Evolutionary conservation across 2,329 filamentous ascomycete genomes (phyloP).

Genomic region (Beauveria caledonica): DNA sequence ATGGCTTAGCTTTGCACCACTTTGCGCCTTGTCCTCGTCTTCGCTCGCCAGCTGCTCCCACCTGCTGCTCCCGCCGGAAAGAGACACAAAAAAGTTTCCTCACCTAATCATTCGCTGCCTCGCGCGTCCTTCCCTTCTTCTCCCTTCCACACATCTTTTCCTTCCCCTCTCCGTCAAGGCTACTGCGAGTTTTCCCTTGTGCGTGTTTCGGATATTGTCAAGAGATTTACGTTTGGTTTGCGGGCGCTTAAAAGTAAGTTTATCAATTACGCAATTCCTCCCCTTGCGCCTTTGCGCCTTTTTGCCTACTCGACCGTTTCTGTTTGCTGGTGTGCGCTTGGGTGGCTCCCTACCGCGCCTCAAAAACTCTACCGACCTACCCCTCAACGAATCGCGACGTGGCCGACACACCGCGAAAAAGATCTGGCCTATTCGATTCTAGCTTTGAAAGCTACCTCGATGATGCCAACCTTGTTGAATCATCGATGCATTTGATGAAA

Average conservation of each 20-base stretch:
- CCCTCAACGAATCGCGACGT: conserved; percentile 12
- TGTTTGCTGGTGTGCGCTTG: conserved; percentile 16
- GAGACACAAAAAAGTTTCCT: conserved; percentile 28
- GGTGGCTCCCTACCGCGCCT: conserved; percentile 12
- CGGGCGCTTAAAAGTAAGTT: conserved; percentile 48
- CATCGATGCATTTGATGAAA: not conserved
- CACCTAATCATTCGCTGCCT: conserved; percentile 4
- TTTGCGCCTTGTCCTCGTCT: not conserved
- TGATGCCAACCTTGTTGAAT: not conserved
- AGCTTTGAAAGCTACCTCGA: not conserved
- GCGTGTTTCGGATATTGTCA: conserved; percentile 37
- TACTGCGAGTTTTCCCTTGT: conserved; percentile 39
- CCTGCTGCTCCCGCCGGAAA: not conserved
- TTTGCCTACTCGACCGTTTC: conserved; percentile 14
- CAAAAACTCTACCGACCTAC: conserved; percentile 12
- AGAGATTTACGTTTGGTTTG: conserved; percentile 38
- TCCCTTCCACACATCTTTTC: conserved; percentile 20
- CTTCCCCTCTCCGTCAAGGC: conserved; percentile 25
- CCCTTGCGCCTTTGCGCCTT: not conserved
- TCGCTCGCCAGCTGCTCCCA: not conserved
- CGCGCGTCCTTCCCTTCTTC: conserved; percentile 8
- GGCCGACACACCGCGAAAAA: not conserved
- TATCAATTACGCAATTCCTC: not conserved
- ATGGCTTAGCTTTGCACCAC: not conserved
- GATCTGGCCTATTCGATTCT: not conserved